Percentiles rank a stretch among this genome's conserved stretches.
phyloP scores from a whole-genome alignment of 805 yeast genomes.

The Blastobotrys mokoenaii region DNA sequence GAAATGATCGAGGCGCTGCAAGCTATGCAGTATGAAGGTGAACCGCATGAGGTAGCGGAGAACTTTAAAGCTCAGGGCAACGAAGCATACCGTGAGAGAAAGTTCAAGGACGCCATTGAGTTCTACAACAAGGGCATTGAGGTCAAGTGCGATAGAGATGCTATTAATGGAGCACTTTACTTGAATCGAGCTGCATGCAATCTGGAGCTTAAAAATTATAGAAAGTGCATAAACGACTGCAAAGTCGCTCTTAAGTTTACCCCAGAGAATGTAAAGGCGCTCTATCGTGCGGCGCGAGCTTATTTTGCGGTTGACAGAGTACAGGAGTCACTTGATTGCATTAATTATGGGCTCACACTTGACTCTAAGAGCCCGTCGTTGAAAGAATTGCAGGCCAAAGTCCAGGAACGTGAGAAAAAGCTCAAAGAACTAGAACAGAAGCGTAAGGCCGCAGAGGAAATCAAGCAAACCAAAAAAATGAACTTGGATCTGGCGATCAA shows the following conservation, averaged over 20 bases:
- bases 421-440: slow-evolving; percentile 22
- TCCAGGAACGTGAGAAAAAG: slow-evolving; percentile 29
- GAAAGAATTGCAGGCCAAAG: slow-evolving; percentile 36
- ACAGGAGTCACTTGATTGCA: slow-evolving; percentile 64
- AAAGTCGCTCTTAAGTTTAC: slow-evolving; percentile 57
- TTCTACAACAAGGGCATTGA: slow-evolving; percentile 75
- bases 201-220: slow-evolving; percentile 72
- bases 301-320: slow-evolving; percentile 55
- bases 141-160: slow-evolving; percentile 48
- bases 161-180: slow-evolving; percentile 53
- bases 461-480: slow-evolving; percentile 28
- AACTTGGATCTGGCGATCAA: slow-evolving; percentile 52
- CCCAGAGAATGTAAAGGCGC: slow-evolving; percentile 71
- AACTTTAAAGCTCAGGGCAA: slow-evolving; percentile 93
- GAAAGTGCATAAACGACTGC: slow-evolving; percentile 83
- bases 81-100: slow-evolving; percentile 65
- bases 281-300: slow-evolving; percentile 78
- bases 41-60: slow-evolving; percentile 82
- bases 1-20: slow-evolving; percentile 75
- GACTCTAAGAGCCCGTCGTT: slow-evolving; percentile 57
- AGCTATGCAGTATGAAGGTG: slow-evolving; percentile 91
- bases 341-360: slow-evolving; percentile 54
- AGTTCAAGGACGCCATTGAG: slow-evolving; percentile 67
- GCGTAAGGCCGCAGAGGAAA: slow-evolving; percentile 25
- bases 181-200: slow-evolving; percentile 89